Evolutionary conservation across 192 early-diverging fungal species (phyloP).

Genomic region (Chytriomyces sp.): DNA sequence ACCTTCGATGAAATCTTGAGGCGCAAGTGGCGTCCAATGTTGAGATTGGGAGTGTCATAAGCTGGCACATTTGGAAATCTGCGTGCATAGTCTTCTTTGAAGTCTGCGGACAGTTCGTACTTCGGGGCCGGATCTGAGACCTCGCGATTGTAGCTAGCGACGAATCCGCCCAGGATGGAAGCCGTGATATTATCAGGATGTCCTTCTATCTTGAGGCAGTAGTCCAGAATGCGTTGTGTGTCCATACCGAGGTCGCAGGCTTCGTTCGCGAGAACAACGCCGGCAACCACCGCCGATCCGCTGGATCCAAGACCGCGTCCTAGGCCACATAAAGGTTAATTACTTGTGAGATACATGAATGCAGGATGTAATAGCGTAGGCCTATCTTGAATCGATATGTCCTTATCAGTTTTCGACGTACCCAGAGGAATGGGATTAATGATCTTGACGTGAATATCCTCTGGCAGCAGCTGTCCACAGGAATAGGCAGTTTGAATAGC

Average conservation of each 20-base stretch:
- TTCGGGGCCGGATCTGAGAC: conserved; percentile 3
- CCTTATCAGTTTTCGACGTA: neutral
- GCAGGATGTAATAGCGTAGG: no score
- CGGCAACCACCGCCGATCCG: conserved; percentile 93
- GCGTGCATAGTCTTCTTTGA: neutral
- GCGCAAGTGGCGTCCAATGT: conserved; percentile 37
- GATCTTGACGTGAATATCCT: conserved; percentile 69
- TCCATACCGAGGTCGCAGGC: conserved; percentile 68
- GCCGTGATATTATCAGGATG: conserved; percentile 98
- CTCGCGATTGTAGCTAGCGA: conserved; percentile 80
- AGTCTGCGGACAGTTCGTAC: conserved; percentile 27
- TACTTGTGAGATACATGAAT: no score
- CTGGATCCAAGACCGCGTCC: conserved; percentile 97
- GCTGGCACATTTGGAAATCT: conserved; percentile 6
- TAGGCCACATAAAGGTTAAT: neutral
- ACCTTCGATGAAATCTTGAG: conserved; percentile 35
- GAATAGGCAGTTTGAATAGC: conserved; percentile 86
- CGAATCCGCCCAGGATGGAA: conserved; percentile 91
- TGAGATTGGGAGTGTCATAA: neutral
- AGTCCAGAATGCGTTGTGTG: conserved; percentile 85
- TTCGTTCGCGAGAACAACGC: conserved; percentile 80
- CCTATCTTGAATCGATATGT: neutral
- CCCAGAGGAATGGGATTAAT: conserved; percentile 87
- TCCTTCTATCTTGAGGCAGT: conserved; percentile 87
- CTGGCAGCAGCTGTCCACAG: conserved; percentile 64